Percentiles rank a stretch among this genome's conserved stretches.
phyloP scores from a whole-genome alignment of 305 asterid genomes.

The Rubia tinctorum region DNA sequence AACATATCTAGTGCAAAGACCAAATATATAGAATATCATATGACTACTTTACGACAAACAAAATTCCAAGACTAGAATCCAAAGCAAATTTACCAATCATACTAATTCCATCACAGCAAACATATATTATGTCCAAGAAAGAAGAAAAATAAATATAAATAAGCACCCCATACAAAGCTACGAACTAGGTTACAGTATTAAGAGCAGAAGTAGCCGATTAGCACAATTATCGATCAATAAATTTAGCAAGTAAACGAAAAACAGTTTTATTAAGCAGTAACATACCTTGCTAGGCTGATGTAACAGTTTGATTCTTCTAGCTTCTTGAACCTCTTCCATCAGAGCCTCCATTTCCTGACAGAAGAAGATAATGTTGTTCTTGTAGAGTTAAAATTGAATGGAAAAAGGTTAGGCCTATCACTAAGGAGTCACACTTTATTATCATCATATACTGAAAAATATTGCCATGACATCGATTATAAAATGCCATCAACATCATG shows the following conservation, averaged over 20 bases:
- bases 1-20: background rate
- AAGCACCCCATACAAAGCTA: background rate
- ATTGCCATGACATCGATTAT: no score
- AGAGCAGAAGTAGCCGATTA: no score
- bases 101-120: background rate
- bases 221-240: background rate
- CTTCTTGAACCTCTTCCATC: constrained; percentile 94
- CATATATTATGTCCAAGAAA: background rate
- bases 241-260: background rate
- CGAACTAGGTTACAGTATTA: background rate
- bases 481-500: no score
- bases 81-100: background rate
- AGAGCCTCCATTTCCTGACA: constrained; percentile 77
- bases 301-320: constrained; percentile 73
- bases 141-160: background rate
- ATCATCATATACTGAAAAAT: no score
- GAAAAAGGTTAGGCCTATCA: background rate
- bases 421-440: background rate
- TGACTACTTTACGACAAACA: background rate
- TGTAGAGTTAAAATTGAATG: background rate
- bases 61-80: background rate
- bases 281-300: constrained; percentile 94
- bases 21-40: background rate
- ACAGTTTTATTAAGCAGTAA: background rate
- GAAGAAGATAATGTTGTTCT: constrained; percentile 15